Base-by-base conservation (phyloP, 2,329 filamentous ascomycete genomes). In the Ceratocystis cubensis region DNA sequence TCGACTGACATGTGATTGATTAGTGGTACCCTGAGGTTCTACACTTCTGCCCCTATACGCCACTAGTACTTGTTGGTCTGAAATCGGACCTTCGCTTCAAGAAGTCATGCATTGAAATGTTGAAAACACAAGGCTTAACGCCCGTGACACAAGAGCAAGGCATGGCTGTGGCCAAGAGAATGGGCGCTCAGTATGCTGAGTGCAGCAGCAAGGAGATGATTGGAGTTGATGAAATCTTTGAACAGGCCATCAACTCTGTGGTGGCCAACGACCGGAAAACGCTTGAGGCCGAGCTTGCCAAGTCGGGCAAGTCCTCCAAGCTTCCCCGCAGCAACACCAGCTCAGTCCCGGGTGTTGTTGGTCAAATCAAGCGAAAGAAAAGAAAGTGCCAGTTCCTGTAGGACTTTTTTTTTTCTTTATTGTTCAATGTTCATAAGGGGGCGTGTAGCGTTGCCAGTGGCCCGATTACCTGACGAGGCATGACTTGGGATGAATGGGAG, bases 21-120 rank as follows among this genome's bases (percentile, higher is more conserved):
- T 53, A 97, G 94, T 99, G 94, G 94, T 99, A 96, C 74, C 94
- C 94, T 69, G 94, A 99, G 80, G 94, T 99, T 72, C 85, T 97
- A 66, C 94, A 99, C 78, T 99, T 99, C 81, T 97, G 94, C 78
- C 94, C 94, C 17, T 96, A 94, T 73, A 97, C 93, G 1, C 94
- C 94, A 28, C 87, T 99, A 70, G 88, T 99, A 74, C 89, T 99
- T 66, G 89, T 96, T 71, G 94, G 93, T 68, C 86, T 99, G 73
- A 99, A 99, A 78, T 96, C 93, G 28, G 94, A 99, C 77, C 86
- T 99, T 69, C 91, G 94, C 72, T 85, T 88, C 78, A 97, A 97
- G 82, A 88, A 90, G 77, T 93, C 91, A 64, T 97, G 94, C 78
- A 96, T 97, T 77, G 94, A 99, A 75, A 91, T 99, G 75, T 90